phyloP scores from a whole-genome alignment of 805 yeast genomes.

The Barnettozyma populi region DNA sequence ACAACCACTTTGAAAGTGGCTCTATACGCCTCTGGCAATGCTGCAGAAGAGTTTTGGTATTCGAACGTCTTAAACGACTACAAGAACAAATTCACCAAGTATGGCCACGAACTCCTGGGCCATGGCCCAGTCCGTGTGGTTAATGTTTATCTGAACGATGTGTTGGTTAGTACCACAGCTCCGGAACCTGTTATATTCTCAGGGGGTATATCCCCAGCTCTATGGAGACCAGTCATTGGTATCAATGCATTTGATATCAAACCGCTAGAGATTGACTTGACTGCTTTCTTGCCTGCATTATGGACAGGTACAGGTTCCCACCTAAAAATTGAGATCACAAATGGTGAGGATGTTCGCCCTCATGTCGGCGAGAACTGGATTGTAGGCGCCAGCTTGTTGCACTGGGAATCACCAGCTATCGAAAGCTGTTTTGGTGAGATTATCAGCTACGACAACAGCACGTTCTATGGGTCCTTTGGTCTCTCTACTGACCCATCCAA shows the following conservation, averaged over 20 bases:
- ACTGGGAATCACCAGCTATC: constrained; percentile 46
- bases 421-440: constrained; percentile 36
- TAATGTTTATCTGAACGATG: constrained; percentile 54
- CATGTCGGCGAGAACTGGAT: constrained; percentile 47
- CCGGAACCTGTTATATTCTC: constrained; percentile 76
- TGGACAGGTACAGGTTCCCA: constrained; percentile 42
- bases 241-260: constrained; percentile 68
- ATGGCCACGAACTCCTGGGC: constrained; percentile 41
- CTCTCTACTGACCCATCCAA: constrained; percentile 14
- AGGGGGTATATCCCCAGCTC: constrained; percentile 74
- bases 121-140: constrained; percentile 71
- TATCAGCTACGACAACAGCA: constrained; percentile 23
- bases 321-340: constrained; percentile 46
- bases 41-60: constrained; percentile 83
- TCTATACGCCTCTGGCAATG: constrained; percentile 67
- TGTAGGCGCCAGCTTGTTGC: constrained; percentile 47
- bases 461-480: constrained; percentile 4
- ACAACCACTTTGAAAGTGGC: constrained; percentile 49
- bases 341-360: constrained; percentile 36
- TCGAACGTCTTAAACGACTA: constrained; percentile 48
- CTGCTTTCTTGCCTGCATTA: constrained; percentile 63
- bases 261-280: constrained; percentile 63
- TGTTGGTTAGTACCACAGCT: constrained; percentile 51
- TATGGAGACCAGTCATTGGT: constrained; percentile 80
- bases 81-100: constrained; percentile 32